Percentiles rank a stretch among this genome's conserved stretches.
These are phyloP conservation scores for Dysphania ambrosioides DNA, from an alignment of 148 eudicot genomes.

Conservation along the genomic window DNA sequence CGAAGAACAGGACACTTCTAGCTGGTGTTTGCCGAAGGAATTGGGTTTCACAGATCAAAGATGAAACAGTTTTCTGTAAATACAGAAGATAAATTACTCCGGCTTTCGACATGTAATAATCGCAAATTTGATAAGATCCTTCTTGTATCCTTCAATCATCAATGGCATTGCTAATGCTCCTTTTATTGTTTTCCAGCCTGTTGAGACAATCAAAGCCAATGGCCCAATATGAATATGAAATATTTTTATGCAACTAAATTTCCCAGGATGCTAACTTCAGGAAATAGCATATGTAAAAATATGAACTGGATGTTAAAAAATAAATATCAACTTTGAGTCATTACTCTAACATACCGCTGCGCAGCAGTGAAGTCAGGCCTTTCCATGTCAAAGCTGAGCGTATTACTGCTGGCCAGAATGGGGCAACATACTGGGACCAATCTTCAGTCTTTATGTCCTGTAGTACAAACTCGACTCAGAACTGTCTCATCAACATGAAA, in stretches of 20 bases:
- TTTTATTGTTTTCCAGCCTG: conserved; percentile 94
- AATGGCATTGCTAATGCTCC: conserved; percentile 93
- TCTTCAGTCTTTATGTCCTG: conserved; percentile 89
- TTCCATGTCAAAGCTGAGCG: conserved; percentile 89
- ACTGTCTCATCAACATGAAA: not conserved
- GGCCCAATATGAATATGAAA: not conserved
- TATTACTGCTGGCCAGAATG: conserved; percentile 98
- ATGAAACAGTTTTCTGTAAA: not conserved
- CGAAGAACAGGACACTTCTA: not conserved
- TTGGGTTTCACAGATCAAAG: not conserved
- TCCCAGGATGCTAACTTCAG: not conserved
- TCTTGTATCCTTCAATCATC: conserved; percentile 91
- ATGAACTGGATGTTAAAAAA: not conserved
- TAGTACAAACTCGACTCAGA: conserved; percentile 1
- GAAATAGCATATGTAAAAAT: not conserved
- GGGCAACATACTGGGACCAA: conserved; percentile 86
- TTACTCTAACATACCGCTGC: conserved; percentile 49
- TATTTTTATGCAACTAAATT: no score
- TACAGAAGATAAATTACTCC: conserved; percentile 20
- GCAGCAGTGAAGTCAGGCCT: conserved; percentile 70
- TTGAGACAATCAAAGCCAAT: not conserved
- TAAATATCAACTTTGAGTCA: not conserved
- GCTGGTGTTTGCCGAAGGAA: not conserved
- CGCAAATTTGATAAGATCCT: conserved; percentile 77
- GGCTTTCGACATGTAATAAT: conserved; percentile 87